Percentiles rank a stretch among this genome's conserved stretches.
Evolutionary conservation across 2,329 filamentous ascomycete genomes (phyloP).

Genomic region (Fusarium aywerte): DNA sequence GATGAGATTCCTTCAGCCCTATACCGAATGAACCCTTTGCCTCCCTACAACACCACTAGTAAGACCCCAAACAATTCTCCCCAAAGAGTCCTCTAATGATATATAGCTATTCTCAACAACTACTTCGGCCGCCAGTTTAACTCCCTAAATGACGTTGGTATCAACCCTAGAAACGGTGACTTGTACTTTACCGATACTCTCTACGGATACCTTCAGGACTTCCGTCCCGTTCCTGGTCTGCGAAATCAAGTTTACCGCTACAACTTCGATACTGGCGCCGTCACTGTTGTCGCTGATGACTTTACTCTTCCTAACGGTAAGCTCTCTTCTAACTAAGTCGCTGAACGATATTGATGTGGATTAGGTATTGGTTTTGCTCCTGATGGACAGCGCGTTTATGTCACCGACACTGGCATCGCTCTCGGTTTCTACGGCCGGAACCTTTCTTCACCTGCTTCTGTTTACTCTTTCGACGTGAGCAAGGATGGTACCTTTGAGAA

Average conservation of each 20-base stretch:
- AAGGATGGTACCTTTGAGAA: constrained; percentile 59
- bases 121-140: constrained; percentile 70
- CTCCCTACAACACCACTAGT: constrained; percentile 63
- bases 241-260: constrained; percentile 69
- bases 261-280: constrained; percentile 60
- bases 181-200: constrained; percentile 72
- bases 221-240: constrained; percentile 63
- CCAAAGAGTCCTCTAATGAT: background rate
- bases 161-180: constrained; percentile 64
- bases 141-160: constrained; percentile 67
- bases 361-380: constrained; percentile 66
- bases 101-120: constrained; percentile 63
- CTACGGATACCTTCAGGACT: constrained; percentile 69
- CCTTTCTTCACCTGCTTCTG: constrained; percentile 55
- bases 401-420: constrained; percentile 64
- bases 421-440: constrained; percentile 57
- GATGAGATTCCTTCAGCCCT: constrained; percentile 45
- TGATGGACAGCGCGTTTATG: constrained; percentile 62
- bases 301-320: constrained; percentile 65
- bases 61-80: background rate
- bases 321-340: fast-evolving
- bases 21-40: constrained; percentile 43
- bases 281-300: constrained; percentile 67
- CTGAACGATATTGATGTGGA: fast-evolving
- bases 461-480: constrained; percentile 60